Evolutionary conservation across 2,329 filamentous ascomycete species (phyloP), one percentile per base, ranked within the genome.

Genomic region (Sporothrix sp.): DNA sequence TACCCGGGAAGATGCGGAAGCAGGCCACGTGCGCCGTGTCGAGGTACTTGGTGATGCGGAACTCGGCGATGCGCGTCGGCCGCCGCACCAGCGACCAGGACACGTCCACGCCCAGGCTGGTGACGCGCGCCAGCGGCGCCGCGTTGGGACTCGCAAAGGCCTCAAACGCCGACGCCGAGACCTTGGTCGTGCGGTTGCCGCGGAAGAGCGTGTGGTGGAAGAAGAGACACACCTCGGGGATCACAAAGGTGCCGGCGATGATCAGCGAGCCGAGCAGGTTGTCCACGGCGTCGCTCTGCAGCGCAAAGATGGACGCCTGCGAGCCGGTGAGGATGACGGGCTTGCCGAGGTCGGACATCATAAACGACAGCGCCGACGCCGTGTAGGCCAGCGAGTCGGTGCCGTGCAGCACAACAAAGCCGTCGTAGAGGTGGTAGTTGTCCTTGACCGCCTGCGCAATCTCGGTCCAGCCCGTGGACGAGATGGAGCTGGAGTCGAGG

Each of bases 161-260:
- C 52, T 87, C 82, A 63, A 94, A 95, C 49, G 86, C 81, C 52
- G 85, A 87, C 6, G 89, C 86, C 13, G 87, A 90, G 28, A 94
- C 81, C 66, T 96, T 96, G 55, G 87, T 93, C 9, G 86, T 82
- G 53, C 90, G 75, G 67, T 95, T 95, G 14, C 90, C 90, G 23
- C 90, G 81, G 69, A 90, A 94, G 18, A 96, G 77, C 58, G 83
- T 87, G 69, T 94, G 86, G 67, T 93, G 87, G 74, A 96, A 96
- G 71, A 94, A 95, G 32, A 96, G 75, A 63, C 87, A 90, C 48
- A 96, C 90, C 65, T 95, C 90, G 0, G 90, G 89, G 52, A 96
- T 87, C 70, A 88, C 85, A 63, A 95, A 95, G 54, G 93, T 93
- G 30, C 88, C 88, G 3, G 90, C 90, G 51, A 95, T 84, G 62